Base-by-base conservation (phyloP, 306 rosid species). In the Alnus glutinosa region DNA sequence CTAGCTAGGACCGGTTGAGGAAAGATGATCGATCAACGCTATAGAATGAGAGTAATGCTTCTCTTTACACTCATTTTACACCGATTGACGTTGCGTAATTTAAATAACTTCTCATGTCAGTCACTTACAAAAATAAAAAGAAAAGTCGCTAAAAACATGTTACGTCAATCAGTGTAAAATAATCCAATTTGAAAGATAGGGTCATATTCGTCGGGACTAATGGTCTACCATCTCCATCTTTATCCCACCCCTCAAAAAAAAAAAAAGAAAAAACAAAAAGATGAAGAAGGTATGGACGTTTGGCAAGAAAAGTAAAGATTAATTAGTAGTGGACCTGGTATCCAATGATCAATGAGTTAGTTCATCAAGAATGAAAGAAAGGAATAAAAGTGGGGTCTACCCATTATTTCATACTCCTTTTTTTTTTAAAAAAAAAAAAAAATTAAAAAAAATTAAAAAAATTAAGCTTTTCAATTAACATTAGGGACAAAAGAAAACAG, bases 331-430 rank as follows among this genome's bases (percentile, higher is more conserved):
- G 76, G 58, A 46, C 44, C 59, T 19, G 55, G 55, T 64, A 58
- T 37, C 59, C 19, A 7, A 51, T 15, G 44, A 39, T 11, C 32
- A 3, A 68, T 28, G 46, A 51, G 36, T 12, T 47, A 55, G 39
- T 61, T 54, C 51, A 3, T 1, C 32, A 46, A 37, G 80, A 54
- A 70, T 59, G 42, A 9, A 51, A 70, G 28, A 48, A 81, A 58
- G 13, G 76, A n/a, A 69, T 57, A n/a, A 19, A 30, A 16, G 72
- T 74, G 72, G 79, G 68, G n/a, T 23, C 32, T 55, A 48, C 3
- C 62, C 37, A 44, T 68, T n/a, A n/a, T 8, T 68, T 68, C 72
- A 13, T 68, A 1, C 51, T 18, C 4, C 4, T 18, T 4, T 63
- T 62, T 15, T 67, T 8, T 2, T 34, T 34, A 34, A 34, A 34